phyloP scores from a whole-genome alignment of 768 basidiomycete species.

The Russula emetica region DNA sequence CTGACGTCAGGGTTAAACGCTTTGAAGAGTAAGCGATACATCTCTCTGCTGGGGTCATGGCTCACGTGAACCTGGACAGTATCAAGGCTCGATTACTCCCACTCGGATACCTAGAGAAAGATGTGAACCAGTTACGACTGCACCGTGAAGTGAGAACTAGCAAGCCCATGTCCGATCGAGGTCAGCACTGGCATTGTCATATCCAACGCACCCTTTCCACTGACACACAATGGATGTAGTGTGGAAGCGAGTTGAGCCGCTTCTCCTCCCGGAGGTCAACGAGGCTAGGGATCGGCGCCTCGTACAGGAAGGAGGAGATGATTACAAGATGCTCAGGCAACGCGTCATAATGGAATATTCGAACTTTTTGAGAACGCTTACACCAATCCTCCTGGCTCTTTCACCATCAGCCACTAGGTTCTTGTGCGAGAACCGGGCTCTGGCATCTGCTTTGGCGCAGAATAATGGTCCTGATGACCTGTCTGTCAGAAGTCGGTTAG shows the following conservation, averaged over 20 bases:
- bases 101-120: conserved; percentile 4
- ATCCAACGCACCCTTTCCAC: not conserved
- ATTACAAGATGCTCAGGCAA: not conserved
- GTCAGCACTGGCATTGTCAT: not conserved
- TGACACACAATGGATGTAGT: conserved; percentile 1
- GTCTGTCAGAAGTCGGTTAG: not conserved
- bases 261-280: conserved; percentile 9
- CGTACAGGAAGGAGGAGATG: conserved; percentile 1
- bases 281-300: conserved; percentile 7
- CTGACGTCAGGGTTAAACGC: conserved; percentile 13
- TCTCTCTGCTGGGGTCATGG: not conserved
- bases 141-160: conserved; percentile 20
- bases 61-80: conserved; percentile 5
- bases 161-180: conserved; percentile 23
- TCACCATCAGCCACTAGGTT: conserved; percentile 9
- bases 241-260: conserved; percentile 16
- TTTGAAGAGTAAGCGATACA: conserved; percentile 17
- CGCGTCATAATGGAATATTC: not conserved
- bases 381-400: conserved; percentile 5
- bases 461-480: not conserved
- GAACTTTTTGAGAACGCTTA: not conserved
- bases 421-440: conserved; percentile 3
- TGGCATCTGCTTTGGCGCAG: conserved; percentile 9
- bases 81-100: conserved; percentile 10
- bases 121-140: conserved; percentile 8